Conservation (phyloP, 2,329 filamentous ascomycete genomes). For the Venturiaceae sp. region DNA sequence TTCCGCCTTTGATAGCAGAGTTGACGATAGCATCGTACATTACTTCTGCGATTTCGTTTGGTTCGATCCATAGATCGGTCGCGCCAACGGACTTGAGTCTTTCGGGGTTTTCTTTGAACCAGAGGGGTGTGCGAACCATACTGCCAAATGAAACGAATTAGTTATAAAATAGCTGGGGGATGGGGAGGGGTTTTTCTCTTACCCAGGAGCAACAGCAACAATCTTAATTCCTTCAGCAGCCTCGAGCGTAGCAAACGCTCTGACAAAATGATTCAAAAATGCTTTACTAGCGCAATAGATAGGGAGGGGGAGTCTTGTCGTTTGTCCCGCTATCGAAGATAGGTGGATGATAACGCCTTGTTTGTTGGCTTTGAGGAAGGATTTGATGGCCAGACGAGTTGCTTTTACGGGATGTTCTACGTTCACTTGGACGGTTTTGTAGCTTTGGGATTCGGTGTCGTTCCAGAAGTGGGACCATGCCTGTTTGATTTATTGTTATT, state of each 20-base stretch:
- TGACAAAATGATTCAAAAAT: constrained; percentile 37
- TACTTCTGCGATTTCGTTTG: constrained; percentile 7
- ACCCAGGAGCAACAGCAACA: constrained; percentile 49
- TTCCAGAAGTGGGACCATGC: constrained; percentile 40
- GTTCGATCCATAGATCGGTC: constrained; percentile 19
- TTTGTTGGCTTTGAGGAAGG: constrained; percentile 31
- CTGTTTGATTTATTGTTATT: no score
- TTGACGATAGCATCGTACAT: constrained; percentile 2
- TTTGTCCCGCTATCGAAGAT: constrained; percentile 33
- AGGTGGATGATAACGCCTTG: constrained; percentile 37
- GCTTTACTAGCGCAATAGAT: constrained; percentile 36
- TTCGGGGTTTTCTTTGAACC: constrained; percentile 48
- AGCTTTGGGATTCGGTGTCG: constrained; percentile 16
- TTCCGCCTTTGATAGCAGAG: neutral
- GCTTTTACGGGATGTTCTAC: constrained; percentile 28
- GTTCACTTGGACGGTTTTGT: constrained; percentile 34
- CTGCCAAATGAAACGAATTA: neutral
- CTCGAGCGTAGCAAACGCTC: constrained; percentile 39
- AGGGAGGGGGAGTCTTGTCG: constrained; percentile 24
- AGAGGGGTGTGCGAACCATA: constrained; percentile 51
- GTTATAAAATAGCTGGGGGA: neutral
- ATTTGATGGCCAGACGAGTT: constrained; percentile 33
- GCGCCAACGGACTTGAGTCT: constrained; percentile 43
- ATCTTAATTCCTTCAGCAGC: constrained; percentile 41
- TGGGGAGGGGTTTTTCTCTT: neutral